Evolutionary conservation across 176 grass and related monocot species (phyloP), one percentile per base, ranked within the genome.

Genomic region (Lolium perenne): DNA sequence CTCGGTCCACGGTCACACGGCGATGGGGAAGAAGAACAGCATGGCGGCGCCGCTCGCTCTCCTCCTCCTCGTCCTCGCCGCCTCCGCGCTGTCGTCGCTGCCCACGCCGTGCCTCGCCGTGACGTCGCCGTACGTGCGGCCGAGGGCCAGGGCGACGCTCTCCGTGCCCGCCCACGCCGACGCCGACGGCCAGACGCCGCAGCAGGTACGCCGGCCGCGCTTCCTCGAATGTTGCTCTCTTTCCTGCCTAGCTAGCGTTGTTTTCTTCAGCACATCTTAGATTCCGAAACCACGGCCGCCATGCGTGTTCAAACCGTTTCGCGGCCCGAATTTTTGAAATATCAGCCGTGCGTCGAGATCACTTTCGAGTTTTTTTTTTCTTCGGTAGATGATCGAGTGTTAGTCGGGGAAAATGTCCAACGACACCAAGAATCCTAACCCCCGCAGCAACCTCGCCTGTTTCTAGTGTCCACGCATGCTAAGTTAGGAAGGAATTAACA

Each of bases 151-250:
- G 80, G 62, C 50, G 38, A 67, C 75, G 55, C 65, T 95, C 69
- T 77, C 82, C 12, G 38, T 90, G 22, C 87, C 7, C 29, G 9
- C 4, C 29, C 51, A 69, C 47, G 71, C 4, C 85, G 92, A 53
- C 81, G 71, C 57, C 73, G 93, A 74, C 79, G 90, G 79, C 35
- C 84, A 54, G 85, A 92, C 90, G 38, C 93, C 93, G 22, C 87
- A 95, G 67, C 93, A 95, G 88, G 63, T 66, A 29, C 46, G 20
- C n/a, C 71, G 3, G 45, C 13, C 49, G 13, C 12, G n/a, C 56
- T 74, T 47, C 77, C 38, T 17, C 40, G 13, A 47, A 3, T 10
- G 53, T 7, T 49, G 22, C 11, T 80, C 20, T 21, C n/a, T 48
- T 47, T 74, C 1, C 21, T 32, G 15, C 4, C 60, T 29, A 29